Percentiles rank a stretch among this genome's conserved stretches.
These are phyloP conservation scores for Saccharomycopsis fodiens DNA, from an alignment of 805 yeast genomes.

Conservation along the genomic window DNA sequence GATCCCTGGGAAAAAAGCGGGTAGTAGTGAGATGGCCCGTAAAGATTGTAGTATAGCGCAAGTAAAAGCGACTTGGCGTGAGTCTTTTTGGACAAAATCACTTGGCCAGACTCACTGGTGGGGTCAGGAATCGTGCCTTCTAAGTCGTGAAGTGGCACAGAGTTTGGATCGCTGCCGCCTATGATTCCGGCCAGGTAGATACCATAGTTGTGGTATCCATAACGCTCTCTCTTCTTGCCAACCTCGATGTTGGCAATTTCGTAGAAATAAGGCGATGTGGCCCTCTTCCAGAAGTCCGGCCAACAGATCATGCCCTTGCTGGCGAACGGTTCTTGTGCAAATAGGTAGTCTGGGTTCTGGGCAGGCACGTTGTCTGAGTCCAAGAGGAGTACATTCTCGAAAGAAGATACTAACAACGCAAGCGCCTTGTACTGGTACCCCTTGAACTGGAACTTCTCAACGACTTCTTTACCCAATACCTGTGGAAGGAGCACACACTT, in stretches of 20 bases:
- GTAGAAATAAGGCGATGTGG: conserved; percentile 53
- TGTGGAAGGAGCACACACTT: conserved; percentile 56
- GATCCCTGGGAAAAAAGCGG: conserved; percentile 50
- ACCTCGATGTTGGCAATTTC: conserved; percentile 45
- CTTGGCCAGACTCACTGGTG: conserved; percentile 59
- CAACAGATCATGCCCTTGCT: conserved; percentile 44
- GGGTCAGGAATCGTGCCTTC: conserved; percentile 54
- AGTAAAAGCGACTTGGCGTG: conserved; percentile 49
- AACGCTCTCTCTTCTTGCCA: conserved; percentile 29
- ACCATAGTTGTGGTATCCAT: conserved; percentile 33
- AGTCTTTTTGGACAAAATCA: conserved; percentile 46
- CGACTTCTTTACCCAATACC: conserved; percentile 49
- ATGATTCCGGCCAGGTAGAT: conserved; percentile 28
- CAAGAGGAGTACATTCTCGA: conserved; percentile 63
- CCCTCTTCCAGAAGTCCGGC: conserved; percentile 70
- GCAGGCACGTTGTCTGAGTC: conserved; percentile 68
- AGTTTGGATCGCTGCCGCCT: conserved; percentile 9
- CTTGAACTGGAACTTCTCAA: conserved; percentile 42
- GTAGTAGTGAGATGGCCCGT: conserved; percentile 53
- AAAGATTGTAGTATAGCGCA: conserved; percentile 51
- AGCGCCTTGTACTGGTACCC: conserved; percentile 64
- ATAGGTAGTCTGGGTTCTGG: conserved; percentile 42
- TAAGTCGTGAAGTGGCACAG: conserved; percentile 49
- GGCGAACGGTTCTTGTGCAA: conserved; percentile 33
- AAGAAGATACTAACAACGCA: conserved; percentile 63